These are phyloP conservation scores for Ustilago vetiveriae DNA, from an alignment of 1,284 basidiomycete genomes.

Conservation along the genomic window DNA sequence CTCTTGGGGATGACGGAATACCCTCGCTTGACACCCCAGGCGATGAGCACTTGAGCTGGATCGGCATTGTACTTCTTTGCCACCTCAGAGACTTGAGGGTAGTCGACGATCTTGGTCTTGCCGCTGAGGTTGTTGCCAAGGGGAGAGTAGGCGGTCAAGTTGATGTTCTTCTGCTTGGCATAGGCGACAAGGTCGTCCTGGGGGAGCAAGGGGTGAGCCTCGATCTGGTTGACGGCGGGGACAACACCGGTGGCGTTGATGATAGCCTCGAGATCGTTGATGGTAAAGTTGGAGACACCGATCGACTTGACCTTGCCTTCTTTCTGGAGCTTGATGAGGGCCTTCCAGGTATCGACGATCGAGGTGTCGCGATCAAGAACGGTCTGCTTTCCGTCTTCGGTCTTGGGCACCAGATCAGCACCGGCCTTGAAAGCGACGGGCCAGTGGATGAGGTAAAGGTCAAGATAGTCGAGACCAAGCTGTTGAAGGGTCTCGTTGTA, in stretches of 20 bases:
- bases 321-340: slow-evolving; percentile 74
- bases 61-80: slow-evolving; percentile 65
- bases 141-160: slow-evolving; percentile 68
- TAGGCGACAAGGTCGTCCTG: slow-evolving; percentile 63
- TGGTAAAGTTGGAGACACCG: slow-evolving; percentile 81
- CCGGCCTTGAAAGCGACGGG: slow-evolving; percentile 71
- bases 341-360: slow-evolving; percentile 82
- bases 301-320: slow-evolving; percentile 67
- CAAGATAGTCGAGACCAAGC: slow-evolving; percentile 67
- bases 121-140: slow-evolving; percentile 67
- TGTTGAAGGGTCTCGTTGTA: slow-evolving; percentile 68
- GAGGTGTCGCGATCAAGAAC: slow-evolving; percentile 74
- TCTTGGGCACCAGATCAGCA: slow-evolving; percentile 70
- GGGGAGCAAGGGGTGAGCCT: slow-evolving; percentile 76
- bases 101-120: slow-evolving; percentile 59
- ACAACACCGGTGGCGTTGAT: slow-evolving; percentile 79
- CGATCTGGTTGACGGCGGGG: slow-evolving; percentile 84
- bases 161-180: slow-evolving; percentile 58
- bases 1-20: slow-evolving; percentile 68
- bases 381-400: slow-evolving; percentile 68
- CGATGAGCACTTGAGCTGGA: slow-evolving; percentile 67
- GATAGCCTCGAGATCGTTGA: slow-evolving; percentile 76
- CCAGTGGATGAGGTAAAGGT: slow-evolving; percentile 81
- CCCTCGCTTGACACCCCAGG: slow-evolving; percentile 68
- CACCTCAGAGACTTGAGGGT: slow-evolving; percentile 64